phyloP scores from a whole-genome alignment of 805 yeast genomes.

The Monosporozyma siamensis region DNA sequence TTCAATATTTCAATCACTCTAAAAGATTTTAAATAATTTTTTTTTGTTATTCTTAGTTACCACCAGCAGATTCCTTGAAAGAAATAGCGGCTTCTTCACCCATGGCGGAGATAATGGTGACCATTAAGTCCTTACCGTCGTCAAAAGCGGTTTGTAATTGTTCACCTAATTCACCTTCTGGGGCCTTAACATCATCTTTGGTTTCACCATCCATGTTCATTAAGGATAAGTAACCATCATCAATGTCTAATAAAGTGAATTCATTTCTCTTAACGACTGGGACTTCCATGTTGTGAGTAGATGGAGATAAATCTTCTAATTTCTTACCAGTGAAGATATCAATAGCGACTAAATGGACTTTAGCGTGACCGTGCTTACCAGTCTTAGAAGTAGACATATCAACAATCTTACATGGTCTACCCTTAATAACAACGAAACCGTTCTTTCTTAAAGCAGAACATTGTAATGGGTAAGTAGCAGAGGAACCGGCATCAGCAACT shows the following conservation, averaged over 20 bases:
- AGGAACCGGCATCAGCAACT: conserved; percentile 97
- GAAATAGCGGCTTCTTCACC: conserved; percentile 99
- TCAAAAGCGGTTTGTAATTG: conserved; percentile 87
- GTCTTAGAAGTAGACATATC: conserved; percentile 99
- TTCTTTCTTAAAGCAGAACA: conserved; percentile 99
- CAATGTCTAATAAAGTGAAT: conserved; percentile 95
- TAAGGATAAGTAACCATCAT: conserved; percentile 93
- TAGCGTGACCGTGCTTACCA: conserved; percentile 99
- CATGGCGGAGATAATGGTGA: conserved; percentile 96
- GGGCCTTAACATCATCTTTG: conserved; percentile 97
- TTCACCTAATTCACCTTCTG: conserved; percentile 97
- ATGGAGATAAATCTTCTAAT: conserved; percentile 99
- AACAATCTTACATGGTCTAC: conserved; percentile 99
- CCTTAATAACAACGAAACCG: conserved; percentile 97
- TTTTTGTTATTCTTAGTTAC: conserved; percentile 74
- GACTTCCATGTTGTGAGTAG: conserved; percentile 99
- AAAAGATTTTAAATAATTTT: too few relatives aligned
- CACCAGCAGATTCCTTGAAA: conserved; percentile 96
- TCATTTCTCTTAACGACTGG: conserved; percentile 95
- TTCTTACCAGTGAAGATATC: conserved; percentile 99
- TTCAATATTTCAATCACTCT: too few relatives aligned
- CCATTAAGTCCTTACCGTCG: conserved; percentile 95
- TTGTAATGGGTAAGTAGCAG: conserved; percentile 95
- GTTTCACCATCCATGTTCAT: conserved; percentile 97
- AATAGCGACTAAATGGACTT: conserved; percentile 98